These are phyloP conservation scores for Aspergillus sp. DNA, from an alignment of 2,329 filamentous ascomycete genomes.

Conservation along the genomic window DNA sequence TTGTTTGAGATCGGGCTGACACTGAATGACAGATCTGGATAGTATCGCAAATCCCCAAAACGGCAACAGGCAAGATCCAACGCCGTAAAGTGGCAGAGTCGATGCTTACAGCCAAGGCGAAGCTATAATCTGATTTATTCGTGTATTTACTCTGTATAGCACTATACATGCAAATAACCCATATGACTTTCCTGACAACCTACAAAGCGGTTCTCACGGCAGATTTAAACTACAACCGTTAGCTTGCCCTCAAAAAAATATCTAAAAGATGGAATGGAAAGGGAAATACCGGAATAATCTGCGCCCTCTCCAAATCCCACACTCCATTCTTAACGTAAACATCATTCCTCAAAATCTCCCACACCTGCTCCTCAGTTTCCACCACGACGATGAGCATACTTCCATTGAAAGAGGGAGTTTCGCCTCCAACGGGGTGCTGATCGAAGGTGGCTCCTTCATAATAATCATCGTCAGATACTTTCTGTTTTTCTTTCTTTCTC, in stretches of 20 bases:
- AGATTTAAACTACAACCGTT: constrained; percentile 25
- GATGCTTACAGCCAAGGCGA: constrained; percentile 59
- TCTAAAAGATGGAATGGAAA: background rate
- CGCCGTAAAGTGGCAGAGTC: constrained; percentile 78
- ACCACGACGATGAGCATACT: constrained; percentile 66
- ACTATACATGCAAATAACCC: background rate
- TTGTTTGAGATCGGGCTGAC: constrained; percentile 2
- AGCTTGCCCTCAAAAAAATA: constrained; percentile 1
- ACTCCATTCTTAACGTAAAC: constrained; percentile 68
- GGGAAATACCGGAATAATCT: constrained; percentile 35
- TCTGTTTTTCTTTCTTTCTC: too few relatives aligned
- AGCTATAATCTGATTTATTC: constrained; percentile 37
- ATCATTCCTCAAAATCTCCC: constrained; percentile 64
- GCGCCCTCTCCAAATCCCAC: constrained; percentile 70
- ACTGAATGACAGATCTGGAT: constrained; percentile 61
- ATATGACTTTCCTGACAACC: background rate
- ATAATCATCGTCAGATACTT: too few relatives aligned
- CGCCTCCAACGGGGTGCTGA: constrained; percentile 59
- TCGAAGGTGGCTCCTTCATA: constrained; percentile 61
- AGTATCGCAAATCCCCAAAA: constrained; percentile 81
- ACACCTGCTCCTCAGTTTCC: constrained; percentile 63
- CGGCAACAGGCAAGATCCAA: constrained; percentile 87
- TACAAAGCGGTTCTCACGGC: constrained; percentile 16
- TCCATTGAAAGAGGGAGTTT: constrained; percentile 64
- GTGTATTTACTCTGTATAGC: constrained; percentile 1